Conservation (phyloP, 1,284 basidiomycete genomes). For the Trichosporon inkin region DNA sequence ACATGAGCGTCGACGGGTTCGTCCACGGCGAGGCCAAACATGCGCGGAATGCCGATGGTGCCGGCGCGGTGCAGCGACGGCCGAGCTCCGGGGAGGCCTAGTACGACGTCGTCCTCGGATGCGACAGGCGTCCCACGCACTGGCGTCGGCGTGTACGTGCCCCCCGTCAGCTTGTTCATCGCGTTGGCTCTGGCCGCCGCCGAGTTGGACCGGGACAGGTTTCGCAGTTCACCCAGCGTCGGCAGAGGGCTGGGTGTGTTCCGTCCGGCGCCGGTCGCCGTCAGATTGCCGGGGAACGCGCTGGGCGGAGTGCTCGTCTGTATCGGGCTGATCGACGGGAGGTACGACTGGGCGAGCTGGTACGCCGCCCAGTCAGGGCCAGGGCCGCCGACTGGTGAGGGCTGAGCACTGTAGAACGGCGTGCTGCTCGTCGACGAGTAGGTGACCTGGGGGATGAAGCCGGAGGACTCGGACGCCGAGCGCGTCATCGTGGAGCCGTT, state of each 20-base stretch:
- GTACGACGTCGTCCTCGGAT: conserved; percentile 25
- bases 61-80: conserved; percentile 34
- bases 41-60: conserved; percentile 34
- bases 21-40: conserved; percentile 23
- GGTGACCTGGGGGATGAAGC: conserved; percentile 28
- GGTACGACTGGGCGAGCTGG: conserved; percentile 39
- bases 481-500: conserved; percentile 31
- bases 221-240: conserved; percentile 41
- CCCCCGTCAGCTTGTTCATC: conserved; percentile 46
- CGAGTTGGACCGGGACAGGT: conserved; percentile 48
- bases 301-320: conserved; percentile 18
- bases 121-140: conserved; percentile 11
- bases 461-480: conserved; percentile 37
- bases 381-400: conserved; percentile 23
- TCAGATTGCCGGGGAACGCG: conserved; percentile 18
- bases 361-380: conserved; percentile 39
- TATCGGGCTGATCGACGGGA: conserved; percentile 38
- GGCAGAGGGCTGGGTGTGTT: conserved; percentile 47
- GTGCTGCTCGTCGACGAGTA: conserved; percentile 16
- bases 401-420: conserved; percentile 23
- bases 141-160: conserved; percentile 16
- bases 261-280: conserved; percentile 21
- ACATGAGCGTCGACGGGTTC: conserved; percentile 10
- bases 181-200: conserved; percentile 46
- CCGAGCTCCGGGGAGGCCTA: conserved; percentile 19